Evolutionary conservation across 2,329 filamentous ascomycete genomes (phyloP).

Genomic region (Rhynchosporium graminicola): DNA sequence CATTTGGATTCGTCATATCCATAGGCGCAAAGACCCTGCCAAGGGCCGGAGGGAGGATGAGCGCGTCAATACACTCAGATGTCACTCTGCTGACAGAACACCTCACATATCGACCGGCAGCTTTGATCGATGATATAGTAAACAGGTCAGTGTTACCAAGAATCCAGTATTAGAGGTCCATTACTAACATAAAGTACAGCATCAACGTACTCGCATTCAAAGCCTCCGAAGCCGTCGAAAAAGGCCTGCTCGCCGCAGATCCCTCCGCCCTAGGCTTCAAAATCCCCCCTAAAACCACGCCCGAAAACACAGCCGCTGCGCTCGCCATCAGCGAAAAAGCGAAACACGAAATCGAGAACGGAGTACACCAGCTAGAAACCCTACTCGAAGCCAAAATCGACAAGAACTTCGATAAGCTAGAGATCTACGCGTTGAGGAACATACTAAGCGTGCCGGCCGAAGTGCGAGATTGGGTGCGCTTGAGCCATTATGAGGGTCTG

Average conservation of each 20-base stretch:
- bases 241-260: conserved; percentile 72
- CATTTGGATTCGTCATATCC: not conserved
- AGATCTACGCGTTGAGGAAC: conserved; percentile 89
- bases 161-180: not conserved
- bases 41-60: conserved; percentile 26
- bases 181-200: conserved; percentile 85
- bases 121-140: conserved; percentile 15
- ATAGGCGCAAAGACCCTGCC: conserved; percentile 15
- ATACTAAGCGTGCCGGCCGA: conserved; percentile 74
- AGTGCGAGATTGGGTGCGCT: conserved; percentile 72
- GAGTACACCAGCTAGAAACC: conserved; percentile 82
- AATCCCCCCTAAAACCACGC: conserved; percentile 46
- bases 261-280: conserved; percentile 82
- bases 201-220: conserved; percentile 92
- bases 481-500: conserved; percentile 75
- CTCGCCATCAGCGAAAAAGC: conserved; percentile 50
- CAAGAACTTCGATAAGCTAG: conserved; percentile 82
- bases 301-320: conserved; percentile 45
- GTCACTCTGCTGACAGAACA: conserved; percentile 87
- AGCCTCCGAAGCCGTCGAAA: conserved; percentile 84
- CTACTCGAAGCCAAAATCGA: conserved; percentile 79
- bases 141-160: not conserved
- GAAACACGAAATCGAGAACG: conserved; percentile 79
- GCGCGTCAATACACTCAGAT: conserved; percentile 34
- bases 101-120: conserved; percentile 86